These are phyloP conservation scores for Fistulifera solaris DNA, from an alignment of 108 stramenopile genomes.

Conservation along the genomic window DNA sequence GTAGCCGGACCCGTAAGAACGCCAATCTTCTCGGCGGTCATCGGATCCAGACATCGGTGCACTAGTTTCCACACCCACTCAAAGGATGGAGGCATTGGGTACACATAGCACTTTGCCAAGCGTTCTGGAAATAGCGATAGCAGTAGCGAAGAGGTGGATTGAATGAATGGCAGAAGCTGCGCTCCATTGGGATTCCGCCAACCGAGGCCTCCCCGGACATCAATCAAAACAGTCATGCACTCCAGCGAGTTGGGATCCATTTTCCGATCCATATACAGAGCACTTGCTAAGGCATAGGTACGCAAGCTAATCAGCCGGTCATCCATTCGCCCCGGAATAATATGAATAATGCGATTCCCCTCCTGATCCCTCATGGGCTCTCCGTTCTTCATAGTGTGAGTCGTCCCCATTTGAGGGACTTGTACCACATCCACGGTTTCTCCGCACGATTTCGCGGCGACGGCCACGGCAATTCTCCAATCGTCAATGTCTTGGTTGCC, in stretches of 20 bases:
- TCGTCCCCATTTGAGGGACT: slow-evolving; percentile 18
- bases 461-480: slow-evolving; percentile 22
- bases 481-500: slow-evolving; percentile 17
- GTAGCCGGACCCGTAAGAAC: slow-evolving; percentile 18
- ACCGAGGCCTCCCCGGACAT: slow-evolving; percentile 62
- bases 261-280: slow-evolving; percentile 51
- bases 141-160: slow-evolving; percentile 34
- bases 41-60: slow-evolving; percentile 44
- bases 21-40: slow-evolving; percentile 40
- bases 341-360: slow-evolving; percentile 46
- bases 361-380: slow-evolving; percentile 5
- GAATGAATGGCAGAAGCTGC: slow-evolving; percentile 47
- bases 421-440: slow-evolving; percentile 10
- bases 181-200: slow-evolving; percentile 59
- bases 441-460: slow-evolving; percentile 13
- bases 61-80: slow-evolving; percentile 36
- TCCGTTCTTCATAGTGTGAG: background rate
- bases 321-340: slow-evolving; percentile 58
- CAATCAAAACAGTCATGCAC: slow-evolving; percentile 42
- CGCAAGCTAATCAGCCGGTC: slow-evolving; percentile 26
- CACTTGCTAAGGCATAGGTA: slow-evolving; percentile 61
- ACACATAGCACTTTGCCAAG: slow-evolving; percentile 37
- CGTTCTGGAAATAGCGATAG: slow-evolving; percentile 59
- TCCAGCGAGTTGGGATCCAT: slow-evolving; percentile 36
- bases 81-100: slow-evolving; percentile 48